Conservation (phyloP, 179 eudicot genomes). For the Vitellaria paradoxa region DNA sequence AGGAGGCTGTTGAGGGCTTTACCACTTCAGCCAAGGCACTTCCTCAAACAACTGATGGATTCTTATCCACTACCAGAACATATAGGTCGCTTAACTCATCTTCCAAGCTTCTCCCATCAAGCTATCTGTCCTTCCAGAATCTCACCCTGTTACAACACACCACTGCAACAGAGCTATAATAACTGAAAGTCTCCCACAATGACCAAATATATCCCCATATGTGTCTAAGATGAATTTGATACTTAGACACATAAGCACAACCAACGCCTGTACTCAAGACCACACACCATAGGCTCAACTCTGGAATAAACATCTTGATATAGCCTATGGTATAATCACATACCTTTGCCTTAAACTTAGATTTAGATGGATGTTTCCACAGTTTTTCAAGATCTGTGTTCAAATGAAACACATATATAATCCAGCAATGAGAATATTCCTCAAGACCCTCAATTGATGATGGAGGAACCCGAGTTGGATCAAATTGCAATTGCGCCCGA, state of each 20-base stretch:
- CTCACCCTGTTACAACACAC: no score
- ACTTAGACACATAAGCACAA: not conserved
- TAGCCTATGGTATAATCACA: conserved; percentile 1
- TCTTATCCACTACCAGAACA: no score
- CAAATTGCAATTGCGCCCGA: conserved; percentile 73
- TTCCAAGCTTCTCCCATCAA: no score
- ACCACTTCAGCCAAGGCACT: no score
- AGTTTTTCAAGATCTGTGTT: conserved; percentile 90
- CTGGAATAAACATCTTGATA: not conserved
- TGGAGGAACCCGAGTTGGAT: conserved; percentile 72
- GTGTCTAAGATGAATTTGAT: not conserved
- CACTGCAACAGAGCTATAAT: no score
- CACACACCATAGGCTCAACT: not conserved
- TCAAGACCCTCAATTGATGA: conserved; percentile 91
- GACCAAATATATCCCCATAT: no score
- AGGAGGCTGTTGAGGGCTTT: no score
- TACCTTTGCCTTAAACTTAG: conserved; percentile 93
- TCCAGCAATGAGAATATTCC: conserved; percentile 92
- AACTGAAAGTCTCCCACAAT: no score
- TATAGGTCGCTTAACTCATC: no score
- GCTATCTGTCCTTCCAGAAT: no score
- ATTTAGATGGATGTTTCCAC: conserved; percentile 80
- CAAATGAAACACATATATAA: conserved; percentile 88
- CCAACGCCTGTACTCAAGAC: not conserved
- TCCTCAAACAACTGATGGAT: no score